Base-by-base conservation (phyloP, 1,284 basidiomycete species). In the Malassezia vespertilionis region DNA sequence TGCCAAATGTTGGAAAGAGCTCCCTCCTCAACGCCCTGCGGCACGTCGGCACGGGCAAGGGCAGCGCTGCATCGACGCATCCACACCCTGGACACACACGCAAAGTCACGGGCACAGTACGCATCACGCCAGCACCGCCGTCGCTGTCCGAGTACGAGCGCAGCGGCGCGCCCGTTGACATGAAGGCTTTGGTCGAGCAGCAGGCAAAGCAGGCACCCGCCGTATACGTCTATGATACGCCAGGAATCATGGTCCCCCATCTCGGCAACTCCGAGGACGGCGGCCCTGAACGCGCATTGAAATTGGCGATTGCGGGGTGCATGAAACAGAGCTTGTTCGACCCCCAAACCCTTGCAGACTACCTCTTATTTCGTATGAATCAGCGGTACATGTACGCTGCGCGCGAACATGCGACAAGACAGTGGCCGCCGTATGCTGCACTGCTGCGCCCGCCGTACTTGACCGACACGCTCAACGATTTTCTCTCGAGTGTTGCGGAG, bases 1-100 rank as follows among this genome's bases (percentile, higher is more conserved):
- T 97, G 91, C 91, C 91, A 4, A 97, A 97, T 69, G 89, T 96
- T 33, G 93, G 93, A 38, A 99, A 97, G 74, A 93, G 88, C 22
- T 89, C 86, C 3, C 73, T 97, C 40, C 74, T 97, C 12, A 97
- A 97, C 67, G 81, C 85, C 0, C 76, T 97, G n/a, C 79, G 93
- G 33, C 81, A 82, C 61, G 82, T 82, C 53, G 91, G 90, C 4
- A 84, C 91, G 24, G 76, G 79, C 52, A 87, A 86, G 66, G 83
- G 58, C 17, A 95, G 96, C 73, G 89, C 88, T 1, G 79, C 95
- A 45, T 80, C 80, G 47, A 93, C 88, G 0, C 89, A 86, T 12
- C 81, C 86, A 1, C 80, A 84, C 65, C 88, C 91, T 0, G 65
- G 67, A 0, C 60, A 65, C 41, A 70, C 67, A 11, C 55, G 59